Percentiles rank a stretch among this genome's conserved stretches.
phyloP scores from a whole-genome alignment of 2,329 filamentous ascomycete genomes.

The Ophiostoma triangulosporum region DNA sequence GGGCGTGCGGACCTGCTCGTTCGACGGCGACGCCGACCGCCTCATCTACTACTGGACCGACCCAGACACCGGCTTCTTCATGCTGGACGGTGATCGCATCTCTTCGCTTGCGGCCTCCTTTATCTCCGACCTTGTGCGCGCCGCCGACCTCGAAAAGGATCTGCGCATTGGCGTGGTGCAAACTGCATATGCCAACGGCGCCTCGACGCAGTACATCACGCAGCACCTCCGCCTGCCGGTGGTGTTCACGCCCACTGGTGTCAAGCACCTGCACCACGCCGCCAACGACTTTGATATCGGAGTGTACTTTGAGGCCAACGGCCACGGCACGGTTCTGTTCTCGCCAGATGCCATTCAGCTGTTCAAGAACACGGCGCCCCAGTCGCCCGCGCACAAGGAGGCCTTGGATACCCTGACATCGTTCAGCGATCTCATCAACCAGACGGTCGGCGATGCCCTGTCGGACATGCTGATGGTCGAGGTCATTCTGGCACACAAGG shows the following conservation, averaged over 20 bases:
- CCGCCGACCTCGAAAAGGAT: conserved; percentile 63
- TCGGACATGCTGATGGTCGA: conserved; percentile 95
- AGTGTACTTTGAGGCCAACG: conserved; percentile 97
- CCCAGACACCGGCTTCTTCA: conserved; percentile 68
- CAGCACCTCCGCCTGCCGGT: conserved; percentile 80
- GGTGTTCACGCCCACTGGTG: conserved; percentile 85
- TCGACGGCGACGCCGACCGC: conserved; percentile 91
- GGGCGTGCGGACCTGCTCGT: conserved; percentile 71
- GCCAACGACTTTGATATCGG: conserved; percentile 89
- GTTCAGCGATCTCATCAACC: conserved; percentile 86
- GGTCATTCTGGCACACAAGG: conserved; percentile 89
- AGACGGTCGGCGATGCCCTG: conserved; percentile 90
- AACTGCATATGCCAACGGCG: conserved; percentile 94
- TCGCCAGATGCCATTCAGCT: conserved; percentile 67
- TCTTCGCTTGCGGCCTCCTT: conserved; percentile 88
- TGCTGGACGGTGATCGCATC: conserved; percentile 93
- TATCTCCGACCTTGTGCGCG: conserved; percentile 77
- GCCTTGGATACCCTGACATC: conserved; percentile 75
- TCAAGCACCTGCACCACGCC: conserved; percentile 97
- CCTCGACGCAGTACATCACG: conserved; percentile 82
- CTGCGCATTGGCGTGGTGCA: conserved; percentile 90
- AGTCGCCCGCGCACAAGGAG: conserved; percentile 83
- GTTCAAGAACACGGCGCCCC: conserved; percentile 67
- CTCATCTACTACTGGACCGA: conserved; percentile 92
- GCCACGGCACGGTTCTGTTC: conserved; percentile 93